Percentiles rank a stretch among this genome's conserved stretches.
These are phyloP conservation scores for Botrytis porri DNA, from an alignment of 2,329 filamentous ascomycete species.

Conservation along the genomic window DNA sequence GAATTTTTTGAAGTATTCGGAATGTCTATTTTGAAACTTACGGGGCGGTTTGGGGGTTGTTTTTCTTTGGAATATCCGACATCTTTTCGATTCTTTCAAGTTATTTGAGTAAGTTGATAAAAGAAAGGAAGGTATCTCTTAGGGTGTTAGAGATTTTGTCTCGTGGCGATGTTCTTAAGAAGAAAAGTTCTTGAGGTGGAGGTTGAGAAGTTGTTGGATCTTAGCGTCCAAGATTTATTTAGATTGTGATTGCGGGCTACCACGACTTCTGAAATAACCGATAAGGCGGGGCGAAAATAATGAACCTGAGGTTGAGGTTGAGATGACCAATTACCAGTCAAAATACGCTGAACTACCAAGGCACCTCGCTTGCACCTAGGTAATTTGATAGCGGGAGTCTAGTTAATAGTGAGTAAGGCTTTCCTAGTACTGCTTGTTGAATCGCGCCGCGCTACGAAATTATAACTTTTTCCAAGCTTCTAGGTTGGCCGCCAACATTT, in stretches of 20 bases:
- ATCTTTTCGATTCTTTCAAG: constrained; percentile 41
- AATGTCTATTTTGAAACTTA: constrained; percentile 45
- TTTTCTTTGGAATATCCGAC: constrained; percentile 64
- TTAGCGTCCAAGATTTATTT: constrained; percentile 21
- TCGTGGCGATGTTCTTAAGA: constrained; percentile 18
- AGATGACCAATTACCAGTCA: constrained; percentile 1
- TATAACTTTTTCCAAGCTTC: background rate
- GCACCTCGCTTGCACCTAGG: no score
- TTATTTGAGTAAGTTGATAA: constrained; percentile 6
- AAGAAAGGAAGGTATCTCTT: constrained; percentile 9
- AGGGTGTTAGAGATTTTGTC: constrained; percentile 15
- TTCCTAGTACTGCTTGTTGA: background rate
- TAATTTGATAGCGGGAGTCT: no score
- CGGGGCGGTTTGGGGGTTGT: constrained; percentile 57
- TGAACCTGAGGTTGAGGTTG: constrained; percentile 18
- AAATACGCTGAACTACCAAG: no score
- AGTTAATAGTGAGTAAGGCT: no score
- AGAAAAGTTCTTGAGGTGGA: constrained; percentile 21
- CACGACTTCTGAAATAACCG: constrained; percentile 17
- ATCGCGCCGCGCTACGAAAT: constrained; percentile 10
- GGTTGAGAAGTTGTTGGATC: constrained; percentile 22
- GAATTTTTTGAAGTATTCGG: constrained; percentile 8
- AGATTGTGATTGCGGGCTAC: constrained; percentile 21
- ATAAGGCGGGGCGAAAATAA: constrained; percentile 21
- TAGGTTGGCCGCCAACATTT: background rate